Conservation (phyloP, 148 eudicot genomes). For the Fagopyrum tataricum region DNA sequence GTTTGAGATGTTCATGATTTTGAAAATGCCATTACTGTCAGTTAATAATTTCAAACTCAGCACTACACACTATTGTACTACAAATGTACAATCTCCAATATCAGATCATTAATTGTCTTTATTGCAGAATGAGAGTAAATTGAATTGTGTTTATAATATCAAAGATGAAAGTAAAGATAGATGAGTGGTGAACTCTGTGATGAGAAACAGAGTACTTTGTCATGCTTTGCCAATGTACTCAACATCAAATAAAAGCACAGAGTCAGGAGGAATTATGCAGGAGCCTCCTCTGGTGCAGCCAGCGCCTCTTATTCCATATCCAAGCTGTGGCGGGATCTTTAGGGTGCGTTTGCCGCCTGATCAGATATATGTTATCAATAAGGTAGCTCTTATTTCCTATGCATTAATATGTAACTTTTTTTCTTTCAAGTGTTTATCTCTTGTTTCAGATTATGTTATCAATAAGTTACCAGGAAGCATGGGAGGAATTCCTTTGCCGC, state of each 20-base stretch:
- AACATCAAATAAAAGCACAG: slow-evolving; percentile 75
- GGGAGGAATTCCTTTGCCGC: slow-evolving; percentile 79
- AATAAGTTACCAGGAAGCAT: slow-evolving; percentile 65
- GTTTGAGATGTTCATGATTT: background rate
- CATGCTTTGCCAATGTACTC: slow-evolving; percentile 63
- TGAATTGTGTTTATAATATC: too few species aligned
- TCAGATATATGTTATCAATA: too few species aligned
- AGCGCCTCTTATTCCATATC: slow-evolving; percentile 79
- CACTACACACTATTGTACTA: too few species aligned
- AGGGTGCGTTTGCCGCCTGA: slow-evolving; percentile 74
- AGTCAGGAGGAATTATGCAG: slow-evolving; percentile 87
- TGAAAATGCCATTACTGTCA: background rate
- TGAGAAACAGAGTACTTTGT: background rate
- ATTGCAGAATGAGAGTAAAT: too few species aligned
- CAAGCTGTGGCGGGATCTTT: slow-evolving; percentile 73
- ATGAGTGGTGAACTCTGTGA: background rate
- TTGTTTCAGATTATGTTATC: slow-evolving; percentile 29
- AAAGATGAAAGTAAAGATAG: too few species aligned
- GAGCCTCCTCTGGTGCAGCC: slow-evolving; percentile 81
- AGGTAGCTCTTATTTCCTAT: too few species aligned
- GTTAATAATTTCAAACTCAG: background rate
- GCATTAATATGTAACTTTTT: too few species aligned
- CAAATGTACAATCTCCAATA: too few species aligned
- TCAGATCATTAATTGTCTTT: too few species aligned
- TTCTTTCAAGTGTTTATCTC: too few species aligned